Evolutionary conservation across 345 rosid species (phyloP).

Genomic region (Salix udensis): DNA sequence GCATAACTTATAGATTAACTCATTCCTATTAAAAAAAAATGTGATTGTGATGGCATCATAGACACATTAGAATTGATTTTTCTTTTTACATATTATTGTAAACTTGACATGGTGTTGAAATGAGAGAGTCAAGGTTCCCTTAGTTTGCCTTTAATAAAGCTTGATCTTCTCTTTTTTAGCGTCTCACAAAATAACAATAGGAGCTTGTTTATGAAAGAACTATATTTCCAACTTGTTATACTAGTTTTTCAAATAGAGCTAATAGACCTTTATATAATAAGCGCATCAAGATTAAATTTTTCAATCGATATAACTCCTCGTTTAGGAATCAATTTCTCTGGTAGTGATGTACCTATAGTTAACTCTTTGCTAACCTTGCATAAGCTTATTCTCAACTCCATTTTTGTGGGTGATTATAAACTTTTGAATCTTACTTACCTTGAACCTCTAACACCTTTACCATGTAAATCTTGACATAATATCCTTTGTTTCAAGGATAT

Average conservation of each 20-base stretch:
- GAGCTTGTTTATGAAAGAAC: constrained; percentile 57
- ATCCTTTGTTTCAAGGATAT: constrained; percentile 2
- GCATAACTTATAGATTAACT: neutral
- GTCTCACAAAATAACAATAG: constrained; percentile 71
- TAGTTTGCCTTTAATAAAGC: constrained; percentile 93
- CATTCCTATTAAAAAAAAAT: neutral
- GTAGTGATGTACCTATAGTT: constrained; percentile 60
- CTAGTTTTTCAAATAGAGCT: constrained; percentile 72
- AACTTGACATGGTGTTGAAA: constrained; percentile 66
- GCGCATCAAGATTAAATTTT: constrained; percentile 70
- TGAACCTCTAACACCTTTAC: constrained; percentile 67
- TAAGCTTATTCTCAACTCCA: constrained; percentile 61
- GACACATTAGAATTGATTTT: constrained; percentile 18
- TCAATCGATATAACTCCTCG: constrained; percentile 90
- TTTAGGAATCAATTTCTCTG: constrained; percentile 71
- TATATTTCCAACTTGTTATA: constrained; percentile 76
- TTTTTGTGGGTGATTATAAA: constrained; percentile 71
- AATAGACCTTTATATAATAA: constrained; percentile 69
- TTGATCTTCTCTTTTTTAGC: constrained; percentile 83
- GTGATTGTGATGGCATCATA: neutral
- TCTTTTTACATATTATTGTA: constrained; percentile 69
- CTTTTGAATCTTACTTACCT: constrained; percentile 86
- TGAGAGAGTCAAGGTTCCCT: constrained; percentile 62
- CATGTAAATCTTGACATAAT: constrained; percentile 43
- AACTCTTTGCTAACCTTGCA: constrained; percentile 68